A percentile compares a stretch with the other conserved stretches of the same genome.
Evolutionary conservation across 257 asterid species (phyloP).

Genomic region (Salvia miltiorrhiza): DNA sequence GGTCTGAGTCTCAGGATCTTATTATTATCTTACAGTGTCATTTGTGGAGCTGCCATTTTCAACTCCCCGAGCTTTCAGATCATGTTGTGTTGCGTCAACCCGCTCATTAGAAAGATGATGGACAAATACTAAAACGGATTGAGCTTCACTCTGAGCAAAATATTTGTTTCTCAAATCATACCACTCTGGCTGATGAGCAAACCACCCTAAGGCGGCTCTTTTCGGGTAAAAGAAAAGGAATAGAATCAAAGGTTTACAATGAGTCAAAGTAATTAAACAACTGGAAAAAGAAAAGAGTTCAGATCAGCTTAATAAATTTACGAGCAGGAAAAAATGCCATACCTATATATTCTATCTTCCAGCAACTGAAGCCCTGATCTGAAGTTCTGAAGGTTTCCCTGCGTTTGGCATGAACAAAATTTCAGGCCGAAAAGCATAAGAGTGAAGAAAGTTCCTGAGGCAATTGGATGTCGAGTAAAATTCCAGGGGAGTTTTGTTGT

Average conservation of each 20-base stretch:
- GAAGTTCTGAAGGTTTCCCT: constrained; percentile 79
- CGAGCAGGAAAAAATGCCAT: neutral
- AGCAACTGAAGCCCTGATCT: constrained; percentile 90
- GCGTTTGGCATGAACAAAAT: constrained; percentile 82
- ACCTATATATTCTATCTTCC: constrained; percentile 97
- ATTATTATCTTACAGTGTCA: constrained; percentile 62
- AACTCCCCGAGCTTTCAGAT: constrained; percentile 44
- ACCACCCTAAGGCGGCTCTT: constrained; percentile 95
- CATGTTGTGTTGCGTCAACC: constrained; percentile 51
- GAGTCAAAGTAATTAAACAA: neutral
- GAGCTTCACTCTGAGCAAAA: constrained; percentile 90
- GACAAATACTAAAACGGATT: constrained; percentile 75
- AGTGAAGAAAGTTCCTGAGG: constrained; percentile 93
- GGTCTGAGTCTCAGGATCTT: constrained; percentile 15
- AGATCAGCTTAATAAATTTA: constrained; percentile 5
- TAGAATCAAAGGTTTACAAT: too few relatives aligned
- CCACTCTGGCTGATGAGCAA: constrained; percentile 93
- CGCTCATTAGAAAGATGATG: constrained; percentile 74
- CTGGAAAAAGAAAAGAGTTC: neutral
- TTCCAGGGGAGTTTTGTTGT: constrained; percentile 82
- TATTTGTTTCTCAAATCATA: constrained; percentile 68
- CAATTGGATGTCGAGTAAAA: constrained; percentile 91
- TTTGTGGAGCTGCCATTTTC: constrained; percentile 65
- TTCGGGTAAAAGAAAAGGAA: neutral
- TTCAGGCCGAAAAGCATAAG: constrained; percentile 93